Base-by-base conservation (phyloP, 306 rosid species). In the Arachis stenosperma region DNA sequence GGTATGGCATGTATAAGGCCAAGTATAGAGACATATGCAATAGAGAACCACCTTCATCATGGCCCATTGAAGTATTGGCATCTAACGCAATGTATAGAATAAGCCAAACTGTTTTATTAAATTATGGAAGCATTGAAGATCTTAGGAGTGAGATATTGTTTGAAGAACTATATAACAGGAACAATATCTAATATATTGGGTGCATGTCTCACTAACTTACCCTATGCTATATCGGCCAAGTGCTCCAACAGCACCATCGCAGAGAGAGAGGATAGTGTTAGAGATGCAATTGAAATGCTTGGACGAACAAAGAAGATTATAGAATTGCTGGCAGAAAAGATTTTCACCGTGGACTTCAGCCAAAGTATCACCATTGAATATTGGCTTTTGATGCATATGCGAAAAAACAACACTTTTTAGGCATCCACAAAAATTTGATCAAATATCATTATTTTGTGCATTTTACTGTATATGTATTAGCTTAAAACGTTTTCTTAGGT, bases 1-100 rank as follows among this genome's bases (percentile, higher is more conserved):
- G 69, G 46, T 88, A 75, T 75, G 67, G 66, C 41, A 86, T 78
- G 54, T 71, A 44, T 9, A 88, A 33, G 55, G 70, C n/a, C 52
- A 71, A 66, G 14, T 69, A 83, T 9, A 7, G 9, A 5, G 11
- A 61, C 37, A 48, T 55, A 47, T 89, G 90, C 69, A 22, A 12
- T 2, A 86, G 41, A 84, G 78, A 63, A 4, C 58, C 33, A 22
- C 90, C 98, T 76, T 79, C 88, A 44, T 73, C 57, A 13, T 93
- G 97, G 98, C 97, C 92, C 0, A 1, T 64, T 44, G 78, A 79
- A 57, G 59, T 88, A 15, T 52, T 88, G 75, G 92, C 90, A 52
- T 79, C 94, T 2, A 87, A 90, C 56, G 81, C 92, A 61, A 87
- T 93, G 98, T 93, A 88, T 70, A 88, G 96, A 87, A 76, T 89